Evolutionary conservation across 352 stramenopile species (phyloP).

Genomic region (Phytophthora europaea): DNA sequence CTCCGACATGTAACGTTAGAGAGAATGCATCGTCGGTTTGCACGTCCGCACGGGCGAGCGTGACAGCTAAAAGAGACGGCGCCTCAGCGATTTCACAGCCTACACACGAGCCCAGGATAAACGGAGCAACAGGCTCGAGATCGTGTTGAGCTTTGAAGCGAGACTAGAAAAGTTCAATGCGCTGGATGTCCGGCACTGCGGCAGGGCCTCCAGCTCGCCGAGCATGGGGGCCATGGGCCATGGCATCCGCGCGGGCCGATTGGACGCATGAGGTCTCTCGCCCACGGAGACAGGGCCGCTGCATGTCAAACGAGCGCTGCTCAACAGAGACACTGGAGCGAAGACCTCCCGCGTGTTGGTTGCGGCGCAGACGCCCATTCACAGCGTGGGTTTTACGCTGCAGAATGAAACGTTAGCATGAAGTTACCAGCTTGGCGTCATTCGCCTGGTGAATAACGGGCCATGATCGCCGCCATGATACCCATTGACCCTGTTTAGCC

Average conservation of each 20-base stretch:
- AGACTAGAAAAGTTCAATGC: slow-evolving; percentile 7
- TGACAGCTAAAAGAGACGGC: not conserved
- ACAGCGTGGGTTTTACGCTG: not conserved
- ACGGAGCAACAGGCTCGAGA: slow-evolving; percentile 18
- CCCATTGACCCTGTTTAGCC: too few relatives aligned
- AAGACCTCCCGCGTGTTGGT: not conserved
- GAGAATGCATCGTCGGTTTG: slow-evolving; percentile 23
- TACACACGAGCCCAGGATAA: slow-evolving; percentile 19
- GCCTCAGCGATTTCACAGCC: slow-evolving; percentile 29
- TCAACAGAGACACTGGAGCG: slow-evolving; percentile 17
- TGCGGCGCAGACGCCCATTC: not conserved
- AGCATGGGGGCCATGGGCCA: too few relatives aligned
- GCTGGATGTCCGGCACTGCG: not conserved
- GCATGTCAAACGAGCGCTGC: slow-evolving; percentile 16
- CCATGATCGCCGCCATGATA: too few relatives aligned
- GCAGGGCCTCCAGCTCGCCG: not conserved
- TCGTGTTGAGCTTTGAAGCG: slow-evolving; percentile 21
- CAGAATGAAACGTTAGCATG: too few relatives aligned
- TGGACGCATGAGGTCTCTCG: slow-evolving; percentile 3
- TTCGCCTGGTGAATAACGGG: too few relatives aligned
- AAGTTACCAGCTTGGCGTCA: too few relatives aligned
- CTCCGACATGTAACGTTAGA: slow-evolving; percentile 5
- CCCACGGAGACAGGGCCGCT: slow-evolving; percentile 20
- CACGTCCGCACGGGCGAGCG: not conserved
- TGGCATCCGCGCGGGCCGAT: slow-evolving; percentile 1